Conservation (phyloP, 352 stramenopile species). For the Phytopythium delawarense region DNA sequence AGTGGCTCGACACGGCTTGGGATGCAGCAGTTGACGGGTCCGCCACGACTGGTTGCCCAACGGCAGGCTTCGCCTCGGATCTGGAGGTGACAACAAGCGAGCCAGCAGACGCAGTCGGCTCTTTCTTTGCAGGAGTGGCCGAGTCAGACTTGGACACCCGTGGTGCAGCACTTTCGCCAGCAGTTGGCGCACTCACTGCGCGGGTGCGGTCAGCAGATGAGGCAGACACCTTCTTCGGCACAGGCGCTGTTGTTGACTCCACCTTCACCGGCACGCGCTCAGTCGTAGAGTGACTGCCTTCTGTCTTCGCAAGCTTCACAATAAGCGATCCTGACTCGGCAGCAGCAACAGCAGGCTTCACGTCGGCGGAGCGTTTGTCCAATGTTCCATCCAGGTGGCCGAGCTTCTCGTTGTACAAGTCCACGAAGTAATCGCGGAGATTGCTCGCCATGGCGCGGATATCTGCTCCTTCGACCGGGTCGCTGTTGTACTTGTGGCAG, state of each 20-base stretch:
- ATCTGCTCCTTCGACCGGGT: slow-evolving; percentile 79
- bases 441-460: slow-evolving; percentile 85
- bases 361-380: slow-evolving; percentile 12
- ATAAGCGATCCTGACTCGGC: not conserved
- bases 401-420: slow-evolving; percentile 70
- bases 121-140: not conserved
- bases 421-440: slow-evolving; percentile 74
- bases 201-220: not conserved
- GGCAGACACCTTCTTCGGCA: not conserved
- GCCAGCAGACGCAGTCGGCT: slow-evolving; percentile 7
- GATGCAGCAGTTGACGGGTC: not conserved
- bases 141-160: not conserved
- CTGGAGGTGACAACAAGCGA: slow-evolving; percentile 4
- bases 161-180: not conserved
- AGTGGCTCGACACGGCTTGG: not conserved
- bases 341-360: slow-evolving; percentile 8
- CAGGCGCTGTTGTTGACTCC: slow-evolving; percentile 7
- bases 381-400: slow-evolving; percentile 27
- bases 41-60: not conserved
- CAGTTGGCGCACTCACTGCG: not conserved
- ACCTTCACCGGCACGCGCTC: slow-evolving; percentile 5
- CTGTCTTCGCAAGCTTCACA: slow-evolving; percentile 16
- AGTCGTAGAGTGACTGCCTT: slow-evolving; percentile 10
- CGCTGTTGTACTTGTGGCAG: slow-evolving; percentile 88
- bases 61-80: not conserved